These are phyloP conservation scores for Neopestalotiopsis sp. DNA, from an alignment of 2,329 filamentous ascomycete genomes.

Conservation along the genomic window DNA sequence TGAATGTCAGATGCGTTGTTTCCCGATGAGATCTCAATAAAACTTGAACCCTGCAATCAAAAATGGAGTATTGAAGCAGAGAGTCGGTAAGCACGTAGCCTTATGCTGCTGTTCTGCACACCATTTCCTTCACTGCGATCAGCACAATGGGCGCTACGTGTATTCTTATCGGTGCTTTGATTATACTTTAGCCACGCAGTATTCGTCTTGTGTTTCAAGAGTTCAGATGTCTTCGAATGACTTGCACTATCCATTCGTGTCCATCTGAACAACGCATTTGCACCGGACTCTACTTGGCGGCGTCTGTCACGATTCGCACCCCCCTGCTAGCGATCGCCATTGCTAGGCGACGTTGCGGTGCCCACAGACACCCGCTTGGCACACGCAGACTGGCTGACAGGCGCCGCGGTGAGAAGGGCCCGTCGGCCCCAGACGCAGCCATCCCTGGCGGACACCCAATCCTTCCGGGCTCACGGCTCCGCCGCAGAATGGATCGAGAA, in stretches of 20 bases:
- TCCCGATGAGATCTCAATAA: too few relatives aligned
- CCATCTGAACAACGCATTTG: background rate
- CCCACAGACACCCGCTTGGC: background rate
- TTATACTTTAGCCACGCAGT: too few relatives aligned
- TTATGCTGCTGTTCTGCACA: too few relatives aligned
- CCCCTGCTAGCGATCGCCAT: slow-evolving; percentile 1
- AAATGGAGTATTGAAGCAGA: too few relatives aligned
- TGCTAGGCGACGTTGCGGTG: background rate
- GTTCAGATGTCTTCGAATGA: too few relatives aligned
- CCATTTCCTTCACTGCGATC: too few relatives aligned
- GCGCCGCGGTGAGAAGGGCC: slow-evolving; percentile 1
- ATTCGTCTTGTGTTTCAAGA: too few relatives aligned
- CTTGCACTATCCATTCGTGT: background rate
- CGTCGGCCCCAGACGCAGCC: background rate
- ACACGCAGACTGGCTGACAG: background rate
- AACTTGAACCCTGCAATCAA: too few relatives aligned
- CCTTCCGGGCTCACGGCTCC: slow-evolving; percentile 6
- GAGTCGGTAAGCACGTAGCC: too few relatives aligned
- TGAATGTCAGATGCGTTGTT: too few relatives aligned
- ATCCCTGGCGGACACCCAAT: background rate
- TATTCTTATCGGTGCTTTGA: too few relatives aligned
- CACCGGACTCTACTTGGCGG: background rate
- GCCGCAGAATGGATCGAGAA: slow-evolving; percentile 1
- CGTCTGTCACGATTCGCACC: background rate
- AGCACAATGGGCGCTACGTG: too few relatives aligned